Conservation (phyloP, 805 yeast genomes). For the Zygosaccharomyces pseudorouxii region DNA sequence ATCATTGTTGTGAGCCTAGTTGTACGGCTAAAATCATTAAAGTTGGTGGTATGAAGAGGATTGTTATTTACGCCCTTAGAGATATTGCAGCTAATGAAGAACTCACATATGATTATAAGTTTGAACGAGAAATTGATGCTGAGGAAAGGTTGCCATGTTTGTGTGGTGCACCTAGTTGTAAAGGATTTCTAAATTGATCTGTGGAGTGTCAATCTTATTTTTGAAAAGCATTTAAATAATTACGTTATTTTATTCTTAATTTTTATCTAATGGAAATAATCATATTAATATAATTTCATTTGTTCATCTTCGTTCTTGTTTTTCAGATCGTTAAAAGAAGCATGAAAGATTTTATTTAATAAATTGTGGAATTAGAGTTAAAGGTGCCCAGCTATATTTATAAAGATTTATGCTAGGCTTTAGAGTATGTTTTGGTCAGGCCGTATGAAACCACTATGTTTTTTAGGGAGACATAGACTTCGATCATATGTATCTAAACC, state of each 20-base stretch:
- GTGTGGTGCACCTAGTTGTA: constrained; percentile 94
- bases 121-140: constrained; percentile 85
- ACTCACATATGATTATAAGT: constrained; percentile 92
- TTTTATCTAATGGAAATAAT: not conserved
- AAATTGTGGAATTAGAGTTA: not conserved
- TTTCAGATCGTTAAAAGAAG: not conserved
- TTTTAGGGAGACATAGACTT: constrained; percentile 5
- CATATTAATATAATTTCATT: not conserved
- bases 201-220: constrained; percentile 6
- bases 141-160: constrained; percentile 84
- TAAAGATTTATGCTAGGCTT: not conserved
- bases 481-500: constrained; percentile 3
- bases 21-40: constrained; percentile 95
- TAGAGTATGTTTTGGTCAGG: constrained; percentile 2
- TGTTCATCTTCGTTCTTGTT: not conserved
- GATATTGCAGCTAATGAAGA: constrained; percentile 89
- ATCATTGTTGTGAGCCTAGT: constrained; percentile 96
- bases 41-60: constrained; percentile 89
- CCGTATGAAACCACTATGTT: not conserved
- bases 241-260: not conserved
- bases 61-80: constrained; percentile 87
- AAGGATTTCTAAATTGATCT: constrained; percentile 72
- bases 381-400: not conserved
- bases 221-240: not conserved
- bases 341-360: not conserved